Percentiles rank a stretch among this genome's conserved stretches.
Evolutionary conservation across 1,284 basidiomycete species (phyloP).

Genomic region (Phenoliferia sp.): DNA sequence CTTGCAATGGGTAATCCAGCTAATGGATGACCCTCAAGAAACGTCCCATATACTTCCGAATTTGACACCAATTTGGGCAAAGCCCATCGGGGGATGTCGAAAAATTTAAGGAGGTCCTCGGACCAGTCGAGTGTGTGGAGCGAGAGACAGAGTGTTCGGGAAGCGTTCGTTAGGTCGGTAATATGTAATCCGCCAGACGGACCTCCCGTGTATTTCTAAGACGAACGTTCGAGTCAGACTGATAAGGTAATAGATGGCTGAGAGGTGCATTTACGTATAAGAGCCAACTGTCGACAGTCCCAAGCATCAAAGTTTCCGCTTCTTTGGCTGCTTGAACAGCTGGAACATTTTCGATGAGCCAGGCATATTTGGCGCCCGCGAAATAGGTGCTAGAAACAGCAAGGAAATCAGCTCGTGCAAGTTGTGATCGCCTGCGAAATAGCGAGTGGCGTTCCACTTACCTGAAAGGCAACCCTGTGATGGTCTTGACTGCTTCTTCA

Average conservation of each 20-base stretch:
- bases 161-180: slow-evolving; percentile 94
- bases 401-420: neutral
- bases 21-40: slow-evolving; percentile 56
- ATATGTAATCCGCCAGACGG: slow-evolving; percentile 63
- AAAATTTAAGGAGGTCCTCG: slow-evolving; percentile 76
- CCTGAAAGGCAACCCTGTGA: slow-evolving; percentile 86
- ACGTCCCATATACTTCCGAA: slow-evolving; percentile 81
- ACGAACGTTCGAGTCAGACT: neutral
- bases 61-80: slow-evolving; percentile 86
- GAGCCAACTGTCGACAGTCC: slow-evolving; percentile 95
- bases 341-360: slow-evolving; percentile 90
- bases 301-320: slow-evolving; percentile 76
- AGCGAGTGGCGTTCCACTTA: slow-evolving; percentile 1
- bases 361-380: slow-evolving; percentile 89
- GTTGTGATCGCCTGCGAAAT: neutral
- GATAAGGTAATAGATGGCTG: neutral
- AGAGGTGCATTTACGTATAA: slow-evolving; percentile 52
- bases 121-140: slow-evolving; percentile 79
- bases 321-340: slow-evolving; percentile 76
- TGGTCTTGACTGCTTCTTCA: slow-evolving; percentile 63
- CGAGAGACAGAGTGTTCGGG: slow-evolving; percentile 88
- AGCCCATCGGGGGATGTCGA: slow-evolving; percentile 69
- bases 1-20: slow-evolving; percentile 80
- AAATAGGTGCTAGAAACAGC: slow-evolving; percentile 66
- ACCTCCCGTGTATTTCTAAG: neutral